Evolutionary conservation across 2,329 filamentous ascomycete genomes (phyloP), one percentile per base, ranked within the genome.

Genomic region (Blumeria graminis): DNA sequence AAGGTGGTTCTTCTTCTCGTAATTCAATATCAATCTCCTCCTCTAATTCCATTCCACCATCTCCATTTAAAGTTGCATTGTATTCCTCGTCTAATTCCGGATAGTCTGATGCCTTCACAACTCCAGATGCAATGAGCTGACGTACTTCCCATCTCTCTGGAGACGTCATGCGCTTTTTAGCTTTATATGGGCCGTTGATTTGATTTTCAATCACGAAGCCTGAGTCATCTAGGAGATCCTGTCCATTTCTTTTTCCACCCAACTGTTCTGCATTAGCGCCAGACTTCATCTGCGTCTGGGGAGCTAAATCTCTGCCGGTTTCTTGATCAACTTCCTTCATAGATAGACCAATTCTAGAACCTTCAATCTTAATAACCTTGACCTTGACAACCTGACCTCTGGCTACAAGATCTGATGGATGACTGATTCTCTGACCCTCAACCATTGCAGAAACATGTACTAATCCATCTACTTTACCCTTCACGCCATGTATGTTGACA

Each of bases 11-110:
- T 63, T 98, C 92, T 60, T 98, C 92, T 62, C 83, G 79, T 34
- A 98, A 86, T 68, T 98, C 92, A 60, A 98, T 98, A 64, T 98
- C 92, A 4, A 98, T 80, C 65, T 98, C 92, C 68, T 95, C 86
- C 67, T 98, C 92, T 60, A 96, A 76, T 66, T 95, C 88, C 68
- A 96, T 82, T 56, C 86, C 82, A 14, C 82, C 86, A 61, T 94
- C 86, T 14, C 88, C 90, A 32, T 82, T 84, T 32, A 95, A 72
- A 0, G 87, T 89, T 14, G 86, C 84, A 60, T 94, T 83, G 67
- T 94, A 94, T 57, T 96, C 89, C 62, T 95, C 87, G 62, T 96
- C 86, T 33, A 96, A 76, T 60, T 95, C 90, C 0, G 92, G 92
- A 66, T 94, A 95, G 63, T 96, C 90, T 0, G 86, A 85, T 0